These are phyloP conservation scores for Vitis rupestris DNA, from an alignment of 164 flowering plant species.

Conservation along the genomic window DNA sequence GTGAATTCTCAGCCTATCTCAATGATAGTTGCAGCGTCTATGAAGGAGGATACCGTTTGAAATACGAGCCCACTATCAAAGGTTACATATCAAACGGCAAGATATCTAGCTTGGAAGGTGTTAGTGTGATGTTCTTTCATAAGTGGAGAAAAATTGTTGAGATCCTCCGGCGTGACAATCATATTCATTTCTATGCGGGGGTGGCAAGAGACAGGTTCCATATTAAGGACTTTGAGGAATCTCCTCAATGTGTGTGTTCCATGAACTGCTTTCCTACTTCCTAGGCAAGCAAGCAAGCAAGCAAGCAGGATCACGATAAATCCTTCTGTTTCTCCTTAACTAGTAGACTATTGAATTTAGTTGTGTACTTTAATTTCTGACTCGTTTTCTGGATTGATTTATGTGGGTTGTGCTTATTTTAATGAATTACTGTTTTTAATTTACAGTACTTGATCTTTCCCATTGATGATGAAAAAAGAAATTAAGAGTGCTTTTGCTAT, in stretches of 20 bases:
- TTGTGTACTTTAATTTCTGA: background rate
- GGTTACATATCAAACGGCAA: slow-evolving; percentile 27
- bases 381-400: background rate
- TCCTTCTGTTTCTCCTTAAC: slow-evolving; percentile 25
- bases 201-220: slow-evolving; percentile 35
- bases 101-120: slow-evolving; percentile 33
- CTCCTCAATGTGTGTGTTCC: slow-evolving; percentile 53
- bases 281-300: background rate
- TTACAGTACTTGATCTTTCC: background rate
- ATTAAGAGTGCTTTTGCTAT: no score
- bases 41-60: slow-evolving; percentile 31
- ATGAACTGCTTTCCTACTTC: slow-evolving; percentile 26
- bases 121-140: slow-evolving; percentile 39
- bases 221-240: slow-evolving; percentile 33
- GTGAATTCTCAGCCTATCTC: slow-evolving; percentile 31
- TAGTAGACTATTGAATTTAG: slow-evolving; percentile 9
- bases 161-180: slow-evolving; percentile 30
- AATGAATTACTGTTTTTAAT: no score
- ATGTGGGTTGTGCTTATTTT: slow-evolving; percentile 1
- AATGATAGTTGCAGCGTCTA: slow-evolving; percentile 34
- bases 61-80: slow-evolving; percentile 30
- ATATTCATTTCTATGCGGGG: slow-evolving; percentile 46
- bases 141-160: slow-evolving; percentile 46
- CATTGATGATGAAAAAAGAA: background rate
- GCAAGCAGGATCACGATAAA: slow-evolving; percentile 7